A percentile compares a stretch with the other conserved stretches of the same genome.
These are phyloP conservation scores for Whalleya microplaca DNA, from an alignment of 2,329 filamentous ascomycete genomes.

Conservation along the genomic window DNA sequence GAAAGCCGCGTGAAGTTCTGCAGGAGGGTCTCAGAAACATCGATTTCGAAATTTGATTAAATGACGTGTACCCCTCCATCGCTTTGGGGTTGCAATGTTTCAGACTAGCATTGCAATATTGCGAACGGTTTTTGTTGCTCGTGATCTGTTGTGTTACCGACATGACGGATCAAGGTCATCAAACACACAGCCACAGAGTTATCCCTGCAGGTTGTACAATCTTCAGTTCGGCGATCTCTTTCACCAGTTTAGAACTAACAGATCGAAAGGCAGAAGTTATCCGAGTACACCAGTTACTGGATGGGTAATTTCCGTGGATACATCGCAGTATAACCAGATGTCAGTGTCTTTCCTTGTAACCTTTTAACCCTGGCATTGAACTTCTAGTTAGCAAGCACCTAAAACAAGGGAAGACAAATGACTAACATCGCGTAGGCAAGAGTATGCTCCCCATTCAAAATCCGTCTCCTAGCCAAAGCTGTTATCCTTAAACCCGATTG, in stretches of 20 bases:
- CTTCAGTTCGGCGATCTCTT: slow-evolving; percentile 15
- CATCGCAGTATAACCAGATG: not conserved
- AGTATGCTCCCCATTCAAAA: too few relatives aligned
- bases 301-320: not conserved
- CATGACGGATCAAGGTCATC: slow-evolving; percentile 13
- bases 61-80: slow-evolving; percentile 17
- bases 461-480: not conserved
- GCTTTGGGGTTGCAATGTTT: slow-evolving; percentile 4
- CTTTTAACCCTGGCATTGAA: not conserved
- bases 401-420: not conserved
- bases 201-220: slow-evolving; percentile 12
- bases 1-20: slow-evolving; percentile 19
- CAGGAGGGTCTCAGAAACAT: slow-evolving; percentile 23
- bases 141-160: slow-evolving; percentile 19
- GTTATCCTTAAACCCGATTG: not conserved
- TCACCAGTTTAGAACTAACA: slow-evolving; percentile 6
- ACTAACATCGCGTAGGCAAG: not conserved
- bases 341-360: not conserved
- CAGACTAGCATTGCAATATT: slow-evolving; percentile 17
- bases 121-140: slow-evolving; percentile 26
- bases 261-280: slow-evolving; percentile 16
- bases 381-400: not conserved
- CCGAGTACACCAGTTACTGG: not conserved
- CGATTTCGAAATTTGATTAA: slow-evolving; percentile 17
- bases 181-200: slow-evolving; percentile 13